Conservation (phyloP, 2,329 filamentous ascomycete species). For the Curvularia sp. region DNA sequence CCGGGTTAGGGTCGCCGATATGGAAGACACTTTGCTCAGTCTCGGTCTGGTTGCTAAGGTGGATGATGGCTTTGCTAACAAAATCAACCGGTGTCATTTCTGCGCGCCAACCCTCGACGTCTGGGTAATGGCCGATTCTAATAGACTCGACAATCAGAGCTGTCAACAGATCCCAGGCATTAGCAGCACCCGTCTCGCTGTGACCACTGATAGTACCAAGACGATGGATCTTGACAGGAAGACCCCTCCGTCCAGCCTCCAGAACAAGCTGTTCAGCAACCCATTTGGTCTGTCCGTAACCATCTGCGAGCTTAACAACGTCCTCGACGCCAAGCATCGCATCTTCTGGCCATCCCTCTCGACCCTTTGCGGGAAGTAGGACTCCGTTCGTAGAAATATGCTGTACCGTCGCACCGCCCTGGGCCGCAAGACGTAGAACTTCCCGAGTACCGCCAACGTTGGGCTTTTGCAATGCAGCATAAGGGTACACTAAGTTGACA, state of each 20-base stretch:
- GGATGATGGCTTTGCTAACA: conserved; percentile 75
- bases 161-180: conserved; percentile 78
- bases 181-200: conserved; percentile 75
- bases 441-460: conserved; percentile 83
- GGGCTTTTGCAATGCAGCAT: conserved; percentile 74
- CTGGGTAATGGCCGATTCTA: conserved; percentile 71
- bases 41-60: conserved; percentile 69
- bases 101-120: conserved; percentile 76
- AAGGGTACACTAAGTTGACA: conserved; percentile 77
- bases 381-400: conserved; percentile 84
- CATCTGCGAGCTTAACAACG: conserved; percentile 72
- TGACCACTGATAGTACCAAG: conserved; percentile 81
- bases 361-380: conserved; percentile 66
- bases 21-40: conserved; percentile 73
- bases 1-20: conserved; percentile 74
- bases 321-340: conserved; percentile 70
- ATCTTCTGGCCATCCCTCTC: conserved; percentile 74
- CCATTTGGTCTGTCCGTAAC: conserved; percentile 83
- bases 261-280: conserved; percentile 77
- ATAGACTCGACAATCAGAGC: conserved; percentile 79
- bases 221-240: conserved; percentile 74
- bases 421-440: conserved; percentile 72
- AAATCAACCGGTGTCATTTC: conserved; percentile 89
- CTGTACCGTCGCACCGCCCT: conserved; percentile 73
- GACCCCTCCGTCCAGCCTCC: conserved; percentile 71